A percentile compares a stretch with the other conserved stretches of the same genome.
Evolutionary conservation across 352 stramenopile genomes (phyloP).

Genomic region (Pythium dissimile): DNA sequence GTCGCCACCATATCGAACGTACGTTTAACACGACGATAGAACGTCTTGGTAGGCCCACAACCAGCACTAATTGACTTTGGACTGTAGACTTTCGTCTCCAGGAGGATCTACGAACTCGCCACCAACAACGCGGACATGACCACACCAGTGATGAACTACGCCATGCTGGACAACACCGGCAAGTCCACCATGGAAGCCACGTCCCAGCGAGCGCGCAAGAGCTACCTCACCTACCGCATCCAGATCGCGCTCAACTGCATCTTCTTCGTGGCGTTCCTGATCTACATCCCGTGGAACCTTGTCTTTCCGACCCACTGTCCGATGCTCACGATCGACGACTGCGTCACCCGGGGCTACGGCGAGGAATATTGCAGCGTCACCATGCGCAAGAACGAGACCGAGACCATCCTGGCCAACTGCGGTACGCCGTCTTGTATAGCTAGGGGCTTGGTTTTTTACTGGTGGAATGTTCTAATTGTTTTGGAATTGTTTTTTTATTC

Average conservation of each 20-base stretch:
- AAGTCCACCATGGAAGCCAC: neutral
- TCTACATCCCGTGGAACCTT: conserved; percentile 51
- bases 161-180: conserved; percentile 7
- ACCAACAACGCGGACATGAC: no score
- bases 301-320: conserved; percentile 10
- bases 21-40: no score
- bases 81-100: conserved; percentile 27
- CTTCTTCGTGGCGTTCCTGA: conserved; percentile 56
- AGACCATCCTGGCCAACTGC: conserved; percentile 20
- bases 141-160: conserved; percentile 1
- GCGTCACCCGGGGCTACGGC: conserved; percentile 15
- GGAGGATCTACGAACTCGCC: conserved; percentile 17
- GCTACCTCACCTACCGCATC: conserved; percentile 9
- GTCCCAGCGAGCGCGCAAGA: neutral
- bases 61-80: neutral
- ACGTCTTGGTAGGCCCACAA: no score
- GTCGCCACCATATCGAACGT: conserved; percentile 51
- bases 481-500: neutral
- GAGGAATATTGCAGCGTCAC: conserved; percentile 22
- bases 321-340: conserved; percentile 20
- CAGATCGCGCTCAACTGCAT: conserved; percentile 24
- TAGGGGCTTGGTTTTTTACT: neutral
- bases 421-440: neutral
- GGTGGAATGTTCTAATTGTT: neutral
- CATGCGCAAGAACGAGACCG: conserved; percentile 16